Evolutionary conservation across 192 early-diverging fungal genomes (phyloP), one percentile per base, ranked within the genome.

Genomic region (Podila clonocystis): DNA sequence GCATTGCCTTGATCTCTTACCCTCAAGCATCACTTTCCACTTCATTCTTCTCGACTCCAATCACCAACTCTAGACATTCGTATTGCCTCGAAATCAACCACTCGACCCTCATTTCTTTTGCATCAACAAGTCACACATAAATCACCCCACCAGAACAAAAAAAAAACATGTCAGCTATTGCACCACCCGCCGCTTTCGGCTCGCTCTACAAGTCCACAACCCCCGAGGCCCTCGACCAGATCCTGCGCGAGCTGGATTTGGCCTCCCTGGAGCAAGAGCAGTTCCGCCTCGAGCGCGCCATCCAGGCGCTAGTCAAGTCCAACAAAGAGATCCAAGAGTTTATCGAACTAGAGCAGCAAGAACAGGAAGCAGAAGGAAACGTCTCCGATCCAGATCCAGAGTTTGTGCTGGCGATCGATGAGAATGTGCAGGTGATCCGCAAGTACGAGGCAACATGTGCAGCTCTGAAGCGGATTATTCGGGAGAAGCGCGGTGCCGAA

Each of bases 321-420:
- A 80, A 80, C 58, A 73, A 50, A 24, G 70, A 80, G 15, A 80
- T 80, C 50, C 12, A 50, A 22, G 70, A 72, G 48, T 80, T 80
- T 63, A 80, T 80, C 17, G 66, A 80, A 29, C 57, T 36, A 5
- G 77, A 80, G 52, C 76, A 73, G 31, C 61, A 71, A 9, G 66
- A 80, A 15, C 36, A 30, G 24, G 12, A 4, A 3, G 52, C 28
- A 9, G 63, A 48, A 29, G 24, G 24, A 12, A 24, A 60, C 38
- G 20, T 34, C 9, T 33, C 60, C 19, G 63, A 72, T 7, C 70
- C 77, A 17, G 77, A 80, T 34, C 77, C 77, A 58, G 77, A 80
- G 48, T 80, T 80, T 65, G 36, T 80, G 58, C 24, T 73, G 24
- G 77, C 77, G 55, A 80, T 80, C 38, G 70, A 80, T 15, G 77